Base-by-base conservation (phyloP, 257 asterid species). In the Gynochthodes officinalis region DNA sequence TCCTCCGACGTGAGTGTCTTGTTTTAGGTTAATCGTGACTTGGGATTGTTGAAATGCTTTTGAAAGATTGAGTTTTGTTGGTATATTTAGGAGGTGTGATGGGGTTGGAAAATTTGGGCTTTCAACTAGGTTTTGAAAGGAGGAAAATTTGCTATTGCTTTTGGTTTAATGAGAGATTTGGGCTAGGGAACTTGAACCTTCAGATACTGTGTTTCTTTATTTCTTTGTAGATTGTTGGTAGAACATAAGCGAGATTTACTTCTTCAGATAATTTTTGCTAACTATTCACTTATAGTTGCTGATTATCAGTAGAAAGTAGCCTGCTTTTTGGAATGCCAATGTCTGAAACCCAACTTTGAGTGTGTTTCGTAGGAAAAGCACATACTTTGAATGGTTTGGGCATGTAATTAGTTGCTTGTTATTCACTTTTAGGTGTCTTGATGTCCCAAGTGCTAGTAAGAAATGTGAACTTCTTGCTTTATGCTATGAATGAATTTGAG, bases 261-360 rank as follows among this genome's bases (percentile, higher is more conserved):
- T 50, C n/a, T 50, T 50, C 10, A 18, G 57, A 53, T 23, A 21
- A 53, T 23, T 8, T 53, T 21, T 53, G 7, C 0, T 23, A 21
- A 46, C 18, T 2, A 16, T 2, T 53, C 13, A 21, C 21, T 53
- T 64, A 63, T n/a, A 39, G 21, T 21, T 4, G 52, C 33, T 64
- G 52, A 35, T 18, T 67, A 14, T 67, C 12, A 33, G 25, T 67
- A 2, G 12, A 40, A 57, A 54, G 72, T 32, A 54, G 16, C 19
- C 15, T n/a, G 50, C 52, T 69, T 69, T 69, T 39, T 54, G 42
- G 23, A 10, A 23, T 70, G 70, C 12, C 57, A 63, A 18, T n/a
- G 7, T 15, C 21, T 64, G 7, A 66, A 60, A 65, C 49, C 46
- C 48, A 44, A 32, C 27, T 4, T 57, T 57, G 18, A n/a, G 23